Evolutionary conservation across 352 stramenopile species (phyloP).

Genomic region (Pythium dissimile): DNA sequence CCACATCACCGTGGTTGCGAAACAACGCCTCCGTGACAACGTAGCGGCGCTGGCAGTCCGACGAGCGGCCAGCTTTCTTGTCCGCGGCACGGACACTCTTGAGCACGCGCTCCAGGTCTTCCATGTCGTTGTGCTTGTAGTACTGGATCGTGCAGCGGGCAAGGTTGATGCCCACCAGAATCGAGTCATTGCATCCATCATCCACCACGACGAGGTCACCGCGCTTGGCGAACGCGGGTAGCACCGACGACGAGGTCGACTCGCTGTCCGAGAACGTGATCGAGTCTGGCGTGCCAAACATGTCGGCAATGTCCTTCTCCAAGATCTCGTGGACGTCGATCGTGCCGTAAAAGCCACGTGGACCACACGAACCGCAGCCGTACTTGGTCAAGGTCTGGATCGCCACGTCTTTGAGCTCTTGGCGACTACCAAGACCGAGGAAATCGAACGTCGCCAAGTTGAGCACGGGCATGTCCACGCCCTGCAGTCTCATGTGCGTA

Average conservation of each 20-base stretch:
- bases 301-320: conserved; percentile 90
- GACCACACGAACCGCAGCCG: conserved; percentile 96
- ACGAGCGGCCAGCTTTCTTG: conserved; percentile 70
- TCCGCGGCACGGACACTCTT: conserved; percentile 86
- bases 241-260: conserved; percentile 90
- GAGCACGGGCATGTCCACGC: conserved; percentile 64
- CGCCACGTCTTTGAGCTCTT: conserved; percentile 88
- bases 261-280: conserved; percentile 98
- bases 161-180: conserved; percentile 92
- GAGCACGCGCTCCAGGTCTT: conserved; percentile 93
- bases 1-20: conserved; percentile 95
- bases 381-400: conserved; percentile 93
- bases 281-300: conserved; percentile 91
- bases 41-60: conserved; percentile 92
- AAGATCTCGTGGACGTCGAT: conserved; percentile 90
- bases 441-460: conserved; percentile 98
- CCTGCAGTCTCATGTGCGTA: conserved; percentile 82
- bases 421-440: conserved; percentile 84
- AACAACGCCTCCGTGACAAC: conserved; percentile 98
- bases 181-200: conserved; percentile 94
- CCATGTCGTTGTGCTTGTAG: conserved; percentile 98
- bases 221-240: conserved; percentile 97
- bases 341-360: conserved; percentile 98
- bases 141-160: conserved; percentile 92
- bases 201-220: conserved; percentile 97